A percentile compares a stretch with the other conserved stretches of the same genome.
phyloP scores from a whole-genome alignment of 257 asterid genomes.

The Solanum verrucosum region DNA sequence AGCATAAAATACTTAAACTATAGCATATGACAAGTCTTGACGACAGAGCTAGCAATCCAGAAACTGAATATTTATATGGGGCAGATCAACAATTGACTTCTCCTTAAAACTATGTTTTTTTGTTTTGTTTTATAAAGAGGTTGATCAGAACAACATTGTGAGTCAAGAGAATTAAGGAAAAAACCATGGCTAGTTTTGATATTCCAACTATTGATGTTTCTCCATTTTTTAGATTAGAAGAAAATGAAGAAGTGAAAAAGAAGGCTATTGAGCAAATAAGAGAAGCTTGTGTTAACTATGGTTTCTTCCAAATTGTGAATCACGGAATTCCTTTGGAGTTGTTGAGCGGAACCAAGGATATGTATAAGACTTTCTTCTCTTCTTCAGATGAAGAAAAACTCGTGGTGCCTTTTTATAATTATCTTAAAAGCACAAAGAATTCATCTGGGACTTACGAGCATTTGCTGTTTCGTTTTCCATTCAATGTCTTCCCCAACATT shows the following conservation, averaged over 20 bases:
- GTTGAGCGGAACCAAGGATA: constrained; percentile 16
- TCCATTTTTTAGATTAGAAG: neutral
- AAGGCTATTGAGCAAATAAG: neutral
- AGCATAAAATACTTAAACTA: too few relatives aligned
- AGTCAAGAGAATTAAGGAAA: neutral
- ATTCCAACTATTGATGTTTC: neutral
- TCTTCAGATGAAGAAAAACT: constrained; percentile 31
- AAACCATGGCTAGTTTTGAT: neutral
- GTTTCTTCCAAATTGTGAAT: constrained; percentile 34
- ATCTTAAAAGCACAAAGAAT: constrained; percentile 26
- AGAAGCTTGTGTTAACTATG: constrained; percentile 25
- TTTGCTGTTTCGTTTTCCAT: constrained; percentile 30
- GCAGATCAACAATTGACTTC: too few relatives aligned
- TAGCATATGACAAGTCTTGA: too few relatives aligned
- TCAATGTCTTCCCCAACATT: constrained; percentile 2
- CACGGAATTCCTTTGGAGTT: constrained; percentile 30
- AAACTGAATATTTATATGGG: too few relatives aligned
- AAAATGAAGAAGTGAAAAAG: neutral
- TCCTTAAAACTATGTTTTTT: too few relatives aligned
- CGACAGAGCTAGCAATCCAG: too few relatives aligned
- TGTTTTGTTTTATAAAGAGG: too few relatives aligned
- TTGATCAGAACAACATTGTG: neutral
- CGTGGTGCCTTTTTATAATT: constrained; percentile 15
- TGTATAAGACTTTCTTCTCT: constrained; percentile 17
- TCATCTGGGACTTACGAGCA: constrained; percentile 36